Conservation (phyloP, 2,329 filamentous ascomycete genomes). For the Ceratocystis eucalypticola region DNA sequence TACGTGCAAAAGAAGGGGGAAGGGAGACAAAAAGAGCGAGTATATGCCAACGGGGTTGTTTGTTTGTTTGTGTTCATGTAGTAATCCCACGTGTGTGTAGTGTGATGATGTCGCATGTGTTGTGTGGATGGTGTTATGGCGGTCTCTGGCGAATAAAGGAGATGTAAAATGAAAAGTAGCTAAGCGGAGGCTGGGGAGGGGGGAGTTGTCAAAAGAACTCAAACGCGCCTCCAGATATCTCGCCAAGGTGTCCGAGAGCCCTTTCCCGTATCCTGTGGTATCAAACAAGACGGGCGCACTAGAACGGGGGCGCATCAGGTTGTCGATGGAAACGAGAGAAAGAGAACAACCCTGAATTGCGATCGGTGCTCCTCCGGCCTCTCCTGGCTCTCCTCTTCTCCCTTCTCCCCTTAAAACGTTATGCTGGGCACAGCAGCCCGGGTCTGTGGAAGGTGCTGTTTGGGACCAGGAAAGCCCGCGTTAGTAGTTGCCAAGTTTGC, state of each 20-base stretch:
- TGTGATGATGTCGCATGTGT: too few species aligned
- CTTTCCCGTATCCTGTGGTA: neutral
- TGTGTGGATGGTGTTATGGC: too few species aligned
- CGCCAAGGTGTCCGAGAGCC: neutral
- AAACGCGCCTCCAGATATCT: neutral
- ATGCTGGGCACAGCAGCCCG: neutral
- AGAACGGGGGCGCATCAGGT: neutral
- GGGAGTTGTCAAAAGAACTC: neutral
- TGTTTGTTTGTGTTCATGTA: neutral
- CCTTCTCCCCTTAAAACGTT: conserved; percentile 11
- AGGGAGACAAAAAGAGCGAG: neutral
- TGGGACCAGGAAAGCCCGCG: neutral
- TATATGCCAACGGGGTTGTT: neutral
- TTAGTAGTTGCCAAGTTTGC: neutral
- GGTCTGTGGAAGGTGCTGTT: neutral
- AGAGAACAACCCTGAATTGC: conserved; percentile 12
- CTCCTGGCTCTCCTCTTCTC: neutral
- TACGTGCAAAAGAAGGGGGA: neutral
- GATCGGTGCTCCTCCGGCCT: conserved; percentile 19
- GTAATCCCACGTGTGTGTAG: too few species aligned
- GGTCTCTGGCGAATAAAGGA: neutral
- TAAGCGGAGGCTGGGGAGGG: too few species aligned
- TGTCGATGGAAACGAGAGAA: neutral
- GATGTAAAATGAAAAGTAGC: neutral
- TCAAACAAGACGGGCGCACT: neutral